Base-by-base conservation (phyloP, 1,139 yeast species). In the Yamadazyma oceani region DNA sequence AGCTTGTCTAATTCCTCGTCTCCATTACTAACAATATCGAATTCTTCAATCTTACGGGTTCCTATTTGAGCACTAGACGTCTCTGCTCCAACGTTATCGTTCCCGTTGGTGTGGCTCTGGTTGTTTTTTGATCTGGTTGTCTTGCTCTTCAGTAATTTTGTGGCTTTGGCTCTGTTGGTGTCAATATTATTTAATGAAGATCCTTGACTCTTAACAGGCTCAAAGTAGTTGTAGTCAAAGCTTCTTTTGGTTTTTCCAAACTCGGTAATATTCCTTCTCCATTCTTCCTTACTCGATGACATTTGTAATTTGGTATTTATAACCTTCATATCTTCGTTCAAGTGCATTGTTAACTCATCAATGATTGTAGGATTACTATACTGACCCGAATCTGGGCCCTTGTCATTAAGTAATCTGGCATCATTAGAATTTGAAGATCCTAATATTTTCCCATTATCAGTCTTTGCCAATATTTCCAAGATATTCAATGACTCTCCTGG, bases 401-500 rank as follows among this genome's bases (percentile, higher is more conserved):
- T 35, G 42, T 40, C 34, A 33, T 16, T 46, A 37, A 24, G 46
- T 36, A 34, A 26, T 34, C 22, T 40, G 31, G 39, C 43, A 17
- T 48, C 42, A 31, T 36, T 35, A 24, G 44, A 33, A 22, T 38
- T 38, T 7, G 37, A 37, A 7, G 38, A 35, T 12, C 31, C 31
- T 31, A 64, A 51, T 4, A 54, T 35, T 6, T 46, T 45, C 1
- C 59, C 64, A 23, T 50, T 39, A 3, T 54, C 52, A 15, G 53
- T 49, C 5, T 24, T 37, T 26, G 46, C 64, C 28, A 86, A 55
- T 25, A 92, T 59, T 32, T 67, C 53, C 16, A 48, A 52, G 22
- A 94, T 88, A 48, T 79, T 80, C 17, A 85, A 53, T 2, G 89
- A 78, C 54, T 85, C 89, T 10, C 99, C 99, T 4, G 82, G 83